A percentile compares a stretch with the other conserved stretches of the same genome.
phyloP scores from a whole-genome alignment of 2,329 filamentous ascomycete species.

The Penicillium sp. region DNA sequence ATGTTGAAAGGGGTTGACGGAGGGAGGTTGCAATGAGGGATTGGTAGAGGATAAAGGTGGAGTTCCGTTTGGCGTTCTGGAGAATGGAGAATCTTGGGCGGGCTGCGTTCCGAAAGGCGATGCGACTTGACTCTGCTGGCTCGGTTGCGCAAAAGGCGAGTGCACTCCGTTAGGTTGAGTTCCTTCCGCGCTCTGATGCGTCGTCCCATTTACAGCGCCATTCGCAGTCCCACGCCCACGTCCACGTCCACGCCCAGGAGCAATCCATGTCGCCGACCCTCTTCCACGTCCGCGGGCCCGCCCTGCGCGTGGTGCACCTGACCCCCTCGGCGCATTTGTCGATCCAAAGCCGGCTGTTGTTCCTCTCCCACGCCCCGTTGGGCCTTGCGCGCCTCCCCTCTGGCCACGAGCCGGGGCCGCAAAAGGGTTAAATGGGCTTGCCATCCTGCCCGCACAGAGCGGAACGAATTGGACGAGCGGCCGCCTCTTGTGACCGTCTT shows the following conservation, averaged over 20 bases:
- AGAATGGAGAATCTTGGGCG: slow-evolving; percentile 20
- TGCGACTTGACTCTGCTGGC: slow-evolving; percentile 15
- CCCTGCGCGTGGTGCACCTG: slow-evolving; percentile 16
- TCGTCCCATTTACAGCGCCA: neutral
- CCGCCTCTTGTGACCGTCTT: slow-evolving; percentile 8
- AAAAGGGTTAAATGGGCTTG: slow-evolving; percentile 33
- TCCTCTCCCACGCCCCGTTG: slow-evolving; percentile 30
- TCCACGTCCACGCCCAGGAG: slow-evolving; percentile 11
- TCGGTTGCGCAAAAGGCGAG: slow-evolving; percentile 31
- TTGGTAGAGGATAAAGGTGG: slow-evolving; percentile 13
- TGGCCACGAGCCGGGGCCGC: slow-evolving; percentile 25
- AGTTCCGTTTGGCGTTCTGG: slow-evolving; percentile 18
- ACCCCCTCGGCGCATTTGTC: slow-evolving; percentile 20
- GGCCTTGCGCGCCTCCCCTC: slow-evolving; percentile 21
- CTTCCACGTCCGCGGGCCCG: slow-evolving; percentile 26
- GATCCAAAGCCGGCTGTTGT: slow-evolving; percentile 15
- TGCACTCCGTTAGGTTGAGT: slow-evolving; percentile 1
- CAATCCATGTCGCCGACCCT: slow-evolving; percentile 13
- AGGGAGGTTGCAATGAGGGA: neutral
- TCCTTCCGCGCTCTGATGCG: neutral
- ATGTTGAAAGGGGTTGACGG: slow-evolving; percentile 11
- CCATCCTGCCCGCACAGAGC: slow-evolving; percentile 33
- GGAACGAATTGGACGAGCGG: slow-evolving; percentile 20
- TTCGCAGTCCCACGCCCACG: slow-evolving; percentile 18
- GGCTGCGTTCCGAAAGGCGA: slow-evolving; percentile 18